phyloP scores from a whole-genome alignment of 352 stramenopile genomes.

The Phytopythium kandeliae region DNA sequence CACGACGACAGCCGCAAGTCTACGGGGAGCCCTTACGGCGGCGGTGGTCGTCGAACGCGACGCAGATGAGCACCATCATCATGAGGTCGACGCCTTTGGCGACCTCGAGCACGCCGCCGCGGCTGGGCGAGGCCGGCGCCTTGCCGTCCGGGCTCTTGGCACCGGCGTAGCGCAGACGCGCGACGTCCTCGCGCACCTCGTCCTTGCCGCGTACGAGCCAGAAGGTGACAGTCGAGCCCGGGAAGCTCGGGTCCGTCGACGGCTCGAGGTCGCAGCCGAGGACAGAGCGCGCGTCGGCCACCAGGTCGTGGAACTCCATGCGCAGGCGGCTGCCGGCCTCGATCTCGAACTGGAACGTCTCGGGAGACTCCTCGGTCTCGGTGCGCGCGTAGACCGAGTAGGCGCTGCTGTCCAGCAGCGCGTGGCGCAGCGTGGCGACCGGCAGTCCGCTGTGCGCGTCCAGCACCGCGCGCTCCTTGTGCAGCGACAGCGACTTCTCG shows the following conservation, averaged over 20 bases:
- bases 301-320: constrained; percentile 30
- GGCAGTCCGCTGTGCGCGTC: constrained; percentile 25
- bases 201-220: constrained; percentile 27
- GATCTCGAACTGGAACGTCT: constrained; percentile 26
- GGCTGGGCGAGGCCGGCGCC: constrained; percentile 10
- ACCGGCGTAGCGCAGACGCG: constrained; percentile 15
- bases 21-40: constrained; percentile 4
- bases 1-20: too few relatives aligned
- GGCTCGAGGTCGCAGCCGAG: constrained; percentile 20
- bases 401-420: constrained; percentile 27
- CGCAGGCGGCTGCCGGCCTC: constrained; percentile 16
- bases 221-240: constrained; percentile 18
- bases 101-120: constrained; percentile 25
- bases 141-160: constrained; percentile 9
- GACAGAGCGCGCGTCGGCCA: constrained; percentile 22
- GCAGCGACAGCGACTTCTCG: constrained; percentile 24
- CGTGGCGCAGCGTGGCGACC: constrained; percentile 22
- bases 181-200: constrained; percentile 25
- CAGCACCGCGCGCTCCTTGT: constrained; percentile 29
- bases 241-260: constrained; percentile 2
- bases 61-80: constrained; percentile 40
- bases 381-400: constrained; percentile 30
- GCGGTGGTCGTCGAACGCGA: constrained; percentile 25
- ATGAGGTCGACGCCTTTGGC: constrained; percentile 26
- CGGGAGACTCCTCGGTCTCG: constrained; percentile 32